Evolutionary conservation across 2,329 filamentous ascomycete species (phyloP).

Genomic region (Fonsecaea erecta): DNA sequence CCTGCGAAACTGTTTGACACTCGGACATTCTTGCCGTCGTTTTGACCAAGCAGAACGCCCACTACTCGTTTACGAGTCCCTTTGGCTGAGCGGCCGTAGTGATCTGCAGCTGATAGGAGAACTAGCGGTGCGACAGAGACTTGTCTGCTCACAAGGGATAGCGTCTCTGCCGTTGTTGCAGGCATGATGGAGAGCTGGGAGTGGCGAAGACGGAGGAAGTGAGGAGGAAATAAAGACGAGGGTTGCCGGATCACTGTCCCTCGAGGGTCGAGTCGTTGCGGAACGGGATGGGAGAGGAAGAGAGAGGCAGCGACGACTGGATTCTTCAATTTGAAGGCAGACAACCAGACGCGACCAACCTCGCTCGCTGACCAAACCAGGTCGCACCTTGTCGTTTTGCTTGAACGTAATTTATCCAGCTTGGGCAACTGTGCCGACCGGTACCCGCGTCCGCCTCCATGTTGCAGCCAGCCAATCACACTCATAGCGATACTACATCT

Average conservation of each 20-base stretch:
- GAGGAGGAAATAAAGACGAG: neutral
- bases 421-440: neutral
- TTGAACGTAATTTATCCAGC: neutral
- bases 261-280: neutral
- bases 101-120: slow-evolving; percentile 95
- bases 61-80: slow-evolving; percentile 88
- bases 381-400: neutral
- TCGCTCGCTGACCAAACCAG: neutral
- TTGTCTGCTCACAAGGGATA: slow-evolving; percentile 90
- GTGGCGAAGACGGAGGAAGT: neutral
- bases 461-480: neutral
- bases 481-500: neutral
- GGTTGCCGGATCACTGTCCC: too few species aligned
- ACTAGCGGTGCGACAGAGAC: slow-evolving; percentile 98
- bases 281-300: neutral
- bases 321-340: neutral
- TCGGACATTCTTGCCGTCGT: slow-evolving; percentile 92
- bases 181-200: slow-evolving; percentile 68
- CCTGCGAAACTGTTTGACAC: slow-evolving; percentile 99
- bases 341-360: slow-evolving; percentile 6
- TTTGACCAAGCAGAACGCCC: slow-evolving; percentile 91
- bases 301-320: neutral
- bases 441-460: neutral
- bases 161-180: slow-evolving; percentile 93
- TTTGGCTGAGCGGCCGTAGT: slow-evolving; percentile 93